Conservation (phyloP, 2,329 filamentous ascomycete species). For the Exophiala mesophila region DNA sequence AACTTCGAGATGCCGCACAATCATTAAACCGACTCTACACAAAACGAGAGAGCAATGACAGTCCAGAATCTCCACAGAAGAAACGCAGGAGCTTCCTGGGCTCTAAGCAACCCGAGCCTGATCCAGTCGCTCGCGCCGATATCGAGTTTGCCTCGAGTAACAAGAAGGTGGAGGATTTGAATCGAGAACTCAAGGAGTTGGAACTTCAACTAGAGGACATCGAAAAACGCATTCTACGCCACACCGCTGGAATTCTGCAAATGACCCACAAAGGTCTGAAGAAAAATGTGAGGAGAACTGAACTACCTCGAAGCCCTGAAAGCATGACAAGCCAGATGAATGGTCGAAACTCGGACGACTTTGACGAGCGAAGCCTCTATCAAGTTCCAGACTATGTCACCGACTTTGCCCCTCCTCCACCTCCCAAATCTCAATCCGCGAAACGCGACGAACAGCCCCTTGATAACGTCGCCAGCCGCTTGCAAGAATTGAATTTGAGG, state of each 20-base stretch:
- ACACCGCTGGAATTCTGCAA: conserved; percentile 88
- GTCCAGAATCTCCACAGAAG: conserved; percentile 48
- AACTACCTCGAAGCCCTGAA: conserved; percentile 67
- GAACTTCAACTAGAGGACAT: conserved; percentile 72
- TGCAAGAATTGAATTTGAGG: conserved; percentile 64
- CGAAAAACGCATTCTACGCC: conserved; percentile 72
- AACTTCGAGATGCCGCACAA: conserved; percentile 87
- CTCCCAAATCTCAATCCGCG: conserved; percentile 22
- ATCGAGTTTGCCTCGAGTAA: conserved; percentile 69
- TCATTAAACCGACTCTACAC: conserved; percentile 79
- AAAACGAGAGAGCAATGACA: conserved; percentile 41
- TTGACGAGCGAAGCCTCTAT: conserved; percentile 74
- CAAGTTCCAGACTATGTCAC: conserved; percentile 63
- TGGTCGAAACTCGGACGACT: conserved; percentile 56
- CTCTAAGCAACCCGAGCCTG: conserved; percentile 35
- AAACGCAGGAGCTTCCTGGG: conserved; percentile 48
- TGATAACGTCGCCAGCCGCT: conserved; percentile 57
- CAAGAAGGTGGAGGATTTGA: conserved; percentile 78
- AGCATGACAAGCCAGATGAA: conserved; percentile 48
- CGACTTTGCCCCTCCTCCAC: conserved; percentile 33
- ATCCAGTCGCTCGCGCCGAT: conserved; percentile 54
- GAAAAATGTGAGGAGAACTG: conserved; percentile 48
- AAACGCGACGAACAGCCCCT: conserved; percentile 32
- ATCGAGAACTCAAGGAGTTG: conserved; percentile 71
- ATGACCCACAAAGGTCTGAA: conserved; percentile 75